phyloP scores from a whole-genome alignment of 257 asterid genomes.

The Solanum pinnatisectum region DNA sequence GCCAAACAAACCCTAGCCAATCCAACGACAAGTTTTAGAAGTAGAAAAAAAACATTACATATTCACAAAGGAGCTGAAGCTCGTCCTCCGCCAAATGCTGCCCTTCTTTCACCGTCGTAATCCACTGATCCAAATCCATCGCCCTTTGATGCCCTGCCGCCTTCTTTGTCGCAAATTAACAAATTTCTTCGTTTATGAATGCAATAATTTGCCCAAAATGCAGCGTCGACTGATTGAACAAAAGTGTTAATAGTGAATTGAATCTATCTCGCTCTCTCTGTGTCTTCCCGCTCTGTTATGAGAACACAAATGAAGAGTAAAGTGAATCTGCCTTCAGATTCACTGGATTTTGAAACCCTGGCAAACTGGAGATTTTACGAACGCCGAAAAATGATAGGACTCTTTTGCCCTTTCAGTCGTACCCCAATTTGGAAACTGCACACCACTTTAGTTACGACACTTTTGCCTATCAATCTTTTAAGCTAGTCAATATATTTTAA shows the following conservation, averaged over 20 bases:
- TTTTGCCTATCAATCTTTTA: neutral
- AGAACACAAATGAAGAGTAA: neutral
- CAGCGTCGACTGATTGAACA: neutral
- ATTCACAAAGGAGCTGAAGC: constrained; percentile 99
- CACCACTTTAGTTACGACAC: neutral
- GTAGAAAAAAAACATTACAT: constrained; percentile 31
- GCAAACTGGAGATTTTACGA: neutral
- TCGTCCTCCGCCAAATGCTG: constrained; percentile 98
- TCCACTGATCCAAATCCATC: constrained; percentile 99
- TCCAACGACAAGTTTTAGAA: neutral
- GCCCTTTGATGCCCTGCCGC: neutral
- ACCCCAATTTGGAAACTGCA: neutral
- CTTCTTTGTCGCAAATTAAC: neutral
- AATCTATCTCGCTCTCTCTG: neutral
- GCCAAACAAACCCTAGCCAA: neutral
- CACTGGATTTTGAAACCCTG: neutral
- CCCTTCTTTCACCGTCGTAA: constrained; percentile 88
- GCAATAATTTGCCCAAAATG: neutral
- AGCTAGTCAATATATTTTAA: neutral
- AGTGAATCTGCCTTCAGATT: neutral
- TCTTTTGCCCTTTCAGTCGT: neutral
- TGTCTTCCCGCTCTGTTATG: neutral
- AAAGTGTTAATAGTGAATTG: neutral
- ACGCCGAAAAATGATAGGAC: neutral
- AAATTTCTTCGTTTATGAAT: neutral